Evolutionary conservation across 1,284 basidiomycete genomes (phyloP).

Genomic region (Trichosporon asahii): DNA sequence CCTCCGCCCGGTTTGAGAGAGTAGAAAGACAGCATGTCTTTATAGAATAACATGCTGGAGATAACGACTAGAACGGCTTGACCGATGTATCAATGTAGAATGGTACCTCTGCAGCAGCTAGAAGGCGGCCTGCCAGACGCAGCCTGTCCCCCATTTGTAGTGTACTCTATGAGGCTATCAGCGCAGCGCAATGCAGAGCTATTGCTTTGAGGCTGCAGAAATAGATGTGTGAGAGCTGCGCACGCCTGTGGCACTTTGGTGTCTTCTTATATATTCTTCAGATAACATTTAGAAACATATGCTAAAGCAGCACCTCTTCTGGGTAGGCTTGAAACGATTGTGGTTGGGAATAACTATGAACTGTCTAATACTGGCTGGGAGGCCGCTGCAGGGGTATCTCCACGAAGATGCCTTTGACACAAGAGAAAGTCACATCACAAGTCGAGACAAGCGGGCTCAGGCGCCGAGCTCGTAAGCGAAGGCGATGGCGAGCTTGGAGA

Average conservation of each 20-base stretch:
- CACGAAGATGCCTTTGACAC: neutral
- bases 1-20: neutral
- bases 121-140: no score
- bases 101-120: no score
- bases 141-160: no score
- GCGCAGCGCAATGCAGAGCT: neutral
- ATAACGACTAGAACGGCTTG: neutral
- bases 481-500: slow-evolving; percentile 82
- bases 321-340: neutral
- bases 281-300: neutral
- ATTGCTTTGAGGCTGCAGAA: no score
- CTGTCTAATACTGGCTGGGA: slow-evolving; percentile 2
- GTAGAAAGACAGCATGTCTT: neutral
- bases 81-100: neutral
- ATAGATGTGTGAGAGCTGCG: no score
- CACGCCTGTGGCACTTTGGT: neutral
- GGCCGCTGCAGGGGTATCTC: slow-evolving; percentile 8
- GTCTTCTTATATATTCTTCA: neutral
- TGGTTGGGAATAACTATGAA: neutral
- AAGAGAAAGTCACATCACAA: neutral
- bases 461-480: slow-evolving; percentile 69
- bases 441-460: neutral
- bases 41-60: neutral
- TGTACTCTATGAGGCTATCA: no score
- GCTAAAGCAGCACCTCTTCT: neutral